Percentiles rank a stretch among this genome's conserved stretches.
These are phyloP conservation scores for Pleurotus eryngii DNA, from an alignment of 768 basidiomycete genomes.

Conservation along the genomic window DNA sequence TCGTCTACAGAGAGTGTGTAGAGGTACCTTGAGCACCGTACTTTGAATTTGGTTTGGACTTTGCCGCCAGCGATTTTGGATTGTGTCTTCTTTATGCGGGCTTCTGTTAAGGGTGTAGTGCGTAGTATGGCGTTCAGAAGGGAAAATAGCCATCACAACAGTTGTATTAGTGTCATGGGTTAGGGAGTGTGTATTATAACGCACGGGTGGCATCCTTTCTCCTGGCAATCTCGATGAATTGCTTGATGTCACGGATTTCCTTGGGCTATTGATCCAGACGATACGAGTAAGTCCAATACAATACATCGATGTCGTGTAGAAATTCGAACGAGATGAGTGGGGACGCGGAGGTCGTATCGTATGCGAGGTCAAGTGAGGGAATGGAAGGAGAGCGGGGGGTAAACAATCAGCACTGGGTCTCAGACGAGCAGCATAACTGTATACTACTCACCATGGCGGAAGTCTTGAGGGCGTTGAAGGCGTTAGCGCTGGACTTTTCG, in stretches of 20 bases:
- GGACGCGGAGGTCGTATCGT: too few relatives aligned
- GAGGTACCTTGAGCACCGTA: constrained; percentile 92
- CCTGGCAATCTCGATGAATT: constrained; percentile 95
- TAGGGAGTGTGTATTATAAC: constrained; percentile 28
- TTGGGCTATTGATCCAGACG: constrained; percentile 69
- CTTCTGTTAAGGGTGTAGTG: constrained; percentile 51
- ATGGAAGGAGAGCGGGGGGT: background rate
- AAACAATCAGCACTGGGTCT: background rate
- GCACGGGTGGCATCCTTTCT: constrained; percentile 95
- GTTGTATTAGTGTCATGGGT: too few relatives aligned
- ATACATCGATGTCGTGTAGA: too few relatives aligned
- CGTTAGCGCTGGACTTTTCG: background rate
- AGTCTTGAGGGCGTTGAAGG: constrained; percentile 2
- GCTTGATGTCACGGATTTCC: constrained; percentile 97
- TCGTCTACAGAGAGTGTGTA: constrained; percentile 98
- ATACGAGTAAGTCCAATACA: too few relatives aligned
- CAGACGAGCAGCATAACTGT: background rate
- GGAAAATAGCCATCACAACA: too few relatives aligned
- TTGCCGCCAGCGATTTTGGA: constrained; percentile 67
- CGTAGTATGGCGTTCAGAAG: too few relatives aligned
- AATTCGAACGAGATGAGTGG: too few relatives aligned
- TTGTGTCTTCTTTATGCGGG: constrained; percentile 94
- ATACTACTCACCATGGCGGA: constrained; percentile 1
- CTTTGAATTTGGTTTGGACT: constrained; percentile 95
- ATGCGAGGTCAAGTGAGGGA: too few relatives aligned